phyloP scores from a whole-genome alignment of 1,139 yeast species.

The Kazachstania sp. region DNA sequence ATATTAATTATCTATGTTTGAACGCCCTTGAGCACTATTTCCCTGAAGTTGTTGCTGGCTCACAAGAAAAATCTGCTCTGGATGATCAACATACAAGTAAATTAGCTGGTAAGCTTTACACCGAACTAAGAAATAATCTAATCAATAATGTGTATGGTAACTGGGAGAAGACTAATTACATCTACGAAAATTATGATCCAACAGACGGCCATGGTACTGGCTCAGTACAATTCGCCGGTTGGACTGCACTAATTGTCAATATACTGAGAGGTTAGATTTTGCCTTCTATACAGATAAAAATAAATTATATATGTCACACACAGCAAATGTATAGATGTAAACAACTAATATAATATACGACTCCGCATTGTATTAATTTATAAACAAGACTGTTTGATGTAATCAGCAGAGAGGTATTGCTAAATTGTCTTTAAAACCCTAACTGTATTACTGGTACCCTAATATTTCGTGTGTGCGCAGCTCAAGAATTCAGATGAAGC shows the following conservation, averaged over 20 bases:
- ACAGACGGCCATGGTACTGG: constrained; percentile 67
- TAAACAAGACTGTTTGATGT: too few relatives aligned
- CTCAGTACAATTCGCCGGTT: constrained; percentile 85
- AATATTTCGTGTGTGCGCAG: neutral
- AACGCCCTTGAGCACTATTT: constrained; percentile 59
- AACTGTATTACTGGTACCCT: too few relatives aligned
- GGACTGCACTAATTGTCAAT: constrained; percentile 78
- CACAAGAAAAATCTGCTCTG: neutral
- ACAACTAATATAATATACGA: too few relatives aligned
- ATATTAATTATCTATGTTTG: constrained; percentile 74
- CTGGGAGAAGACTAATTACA: constrained; percentile 71
- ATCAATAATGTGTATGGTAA: constrained; percentile 59
- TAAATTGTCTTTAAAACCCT: too few relatives aligned
- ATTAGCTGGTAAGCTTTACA: constrained; percentile 36
- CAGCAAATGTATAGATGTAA: too few relatives aligned
- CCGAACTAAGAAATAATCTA: constrained; percentile 52
- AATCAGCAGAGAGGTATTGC: too few relatives aligned
- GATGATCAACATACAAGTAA: constrained; percentile 32
- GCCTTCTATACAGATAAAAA: neutral
- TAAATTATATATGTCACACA: neutral
- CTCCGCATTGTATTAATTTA: too few relatives aligned
- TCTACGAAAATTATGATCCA: constrained; percentile 89
- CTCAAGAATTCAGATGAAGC: neutral
- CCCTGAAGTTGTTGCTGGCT: constrained; percentile 15
- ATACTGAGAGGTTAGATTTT: constrained; percentile 46